Base-by-base conservation (phyloP, 768 basidiomycete species). In the Lactarius hengduanensis region DNA sequence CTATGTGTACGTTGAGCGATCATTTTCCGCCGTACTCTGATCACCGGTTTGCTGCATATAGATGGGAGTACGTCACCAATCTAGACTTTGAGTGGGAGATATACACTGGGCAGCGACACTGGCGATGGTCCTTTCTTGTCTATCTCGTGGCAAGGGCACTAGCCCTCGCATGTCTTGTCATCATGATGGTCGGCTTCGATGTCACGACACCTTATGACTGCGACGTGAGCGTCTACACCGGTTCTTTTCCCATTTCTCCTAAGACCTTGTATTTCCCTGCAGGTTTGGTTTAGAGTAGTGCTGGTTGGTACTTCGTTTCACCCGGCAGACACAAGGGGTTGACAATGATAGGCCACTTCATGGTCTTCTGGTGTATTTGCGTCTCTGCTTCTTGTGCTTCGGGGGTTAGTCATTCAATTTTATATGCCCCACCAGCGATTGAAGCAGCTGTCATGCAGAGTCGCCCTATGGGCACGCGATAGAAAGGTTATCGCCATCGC, bases 51-150 rank as follows among this genome's bases (percentile, higher is more conserved):
- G 16, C 26, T 22, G 36, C 38, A 22, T 43, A 10, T 16, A 68
- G 67, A 10, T 68, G 67, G 64, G 67, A 68, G 13, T 61, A 38
- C 26, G n/a, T 68, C 56, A 68, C 59, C 28, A 65, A 57, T 28
- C 59, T 68, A 15, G 56, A 45, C 47, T 68, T 68, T 20, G 64
- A 64, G n/a, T 68, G 63, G 67, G 63, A 68, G 38, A 38, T 68
- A 59, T 66, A 58, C 59, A 66, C 67, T 8, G 59, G 64, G 11
- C 55, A 20, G 30, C 55, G 67, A 41, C 67, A 43, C 28, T 66
- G 64, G 47, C 57, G 26, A 59, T 68, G 67, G 67, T 68, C 64
- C 2, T 65, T 68, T 45, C 16, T 58, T 11, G 50, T 45, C n/a
- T 68, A 68, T 57, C 64, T 68, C 56, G 22, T 28, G 10, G 56